Evolutionary conservation across 305 asterid genomes (phyloP), one percentile per base, ranked within the genome.

Genomic region (Petunia hybrid): DNA sequence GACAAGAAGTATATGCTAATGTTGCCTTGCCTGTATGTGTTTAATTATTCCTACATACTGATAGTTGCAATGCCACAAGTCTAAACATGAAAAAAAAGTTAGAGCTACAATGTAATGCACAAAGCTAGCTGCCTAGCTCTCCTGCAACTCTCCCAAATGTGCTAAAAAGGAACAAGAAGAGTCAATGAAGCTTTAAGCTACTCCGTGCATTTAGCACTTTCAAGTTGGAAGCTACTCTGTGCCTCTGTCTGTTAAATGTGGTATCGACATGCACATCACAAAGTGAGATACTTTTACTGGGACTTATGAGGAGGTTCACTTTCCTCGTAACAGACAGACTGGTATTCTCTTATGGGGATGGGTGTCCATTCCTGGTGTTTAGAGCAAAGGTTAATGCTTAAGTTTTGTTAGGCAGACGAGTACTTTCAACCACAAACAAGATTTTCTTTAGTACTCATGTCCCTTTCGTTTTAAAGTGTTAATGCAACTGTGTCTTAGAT

Each of bases 401-500:
- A 35, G 60, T 48, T 71, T 35, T 48, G 51, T 48, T 48, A 48
- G 45, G 60, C 22, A 71, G 46, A 73, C 36, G 78, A 51, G 41
- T 8, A 51, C 78, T 60, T 73, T 51, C 43, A 73, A 6, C 78
- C 46, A 6, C 2, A 73, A 73, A 36, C 63, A 51, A 51, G 51
- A 40, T 67, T 67, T 78, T 55, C 59, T 43, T 63, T 55, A 39
- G 78, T 55, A 40, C 59, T 67, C 36, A 63, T 73, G 13, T 51
- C 78, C 78, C 31, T 45, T 81, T 64, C 78, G 65, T 73, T 57
- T 77, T 36, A 46, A 57, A 70, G 78, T 81, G 60, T 53, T 79
- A 67, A 80, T 68, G 65, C 71, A 85, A 71, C 84, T 80, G 77
- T 68, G 69, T 40, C 40, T 86, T 63, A 60, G 56, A 80, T 71